Conservation (phyloP, 1,284 basidiomycete species). For the Anthracocystis panici-leucophaei region DNA sequence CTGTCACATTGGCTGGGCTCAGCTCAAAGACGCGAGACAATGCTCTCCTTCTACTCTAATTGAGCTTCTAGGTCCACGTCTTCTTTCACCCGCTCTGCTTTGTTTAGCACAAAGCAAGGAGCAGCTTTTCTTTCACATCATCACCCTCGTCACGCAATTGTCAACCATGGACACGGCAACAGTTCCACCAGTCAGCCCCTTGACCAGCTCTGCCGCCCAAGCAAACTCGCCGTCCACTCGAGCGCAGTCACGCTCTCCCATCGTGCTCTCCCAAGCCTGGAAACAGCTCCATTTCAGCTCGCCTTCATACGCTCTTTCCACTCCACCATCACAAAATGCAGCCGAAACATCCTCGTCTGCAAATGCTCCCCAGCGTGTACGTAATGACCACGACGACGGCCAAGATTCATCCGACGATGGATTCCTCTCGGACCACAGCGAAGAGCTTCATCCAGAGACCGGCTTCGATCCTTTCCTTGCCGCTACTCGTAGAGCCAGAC, state of each 20-base stretch:
- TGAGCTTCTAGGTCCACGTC: not conserved
- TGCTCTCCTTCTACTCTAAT: too few species aligned
- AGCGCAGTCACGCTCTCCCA: constrained; percentile 27
- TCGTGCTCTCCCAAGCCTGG: constrained; percentile 44
- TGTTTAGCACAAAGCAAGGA: not conserved
- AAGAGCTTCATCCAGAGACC: constrained; percentile 44
- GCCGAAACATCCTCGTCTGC: not conserved
- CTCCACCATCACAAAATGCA: constrained; percentile 13
- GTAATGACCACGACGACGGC: constrained; percentile 2
- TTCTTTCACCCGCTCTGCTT: not conserved
- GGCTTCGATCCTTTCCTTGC: constrained; percentile 51
- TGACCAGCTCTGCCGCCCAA: not conserved
- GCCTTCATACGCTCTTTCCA: constrained; percentile 18
- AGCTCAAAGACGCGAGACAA: not conserved
- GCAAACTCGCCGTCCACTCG: constrained; percentile 7
- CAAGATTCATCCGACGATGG: constrained; percentile 50
- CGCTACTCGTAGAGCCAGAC: constrained; percentile 35
- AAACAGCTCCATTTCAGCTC: constrained; percentile 38
- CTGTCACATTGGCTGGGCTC: not conserved
- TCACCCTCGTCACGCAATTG: constrained; percentile 1
- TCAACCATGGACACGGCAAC: constrained; percentile 7
- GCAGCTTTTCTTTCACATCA: not conserved
- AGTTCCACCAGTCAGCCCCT: not conserved
- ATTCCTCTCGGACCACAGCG: constrained; percentile 47
- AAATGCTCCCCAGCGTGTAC: too few species aligned